Conservation (phyloP, 495 filamentous ascomycete species). For the Bacidia gigantensis region DNA sequence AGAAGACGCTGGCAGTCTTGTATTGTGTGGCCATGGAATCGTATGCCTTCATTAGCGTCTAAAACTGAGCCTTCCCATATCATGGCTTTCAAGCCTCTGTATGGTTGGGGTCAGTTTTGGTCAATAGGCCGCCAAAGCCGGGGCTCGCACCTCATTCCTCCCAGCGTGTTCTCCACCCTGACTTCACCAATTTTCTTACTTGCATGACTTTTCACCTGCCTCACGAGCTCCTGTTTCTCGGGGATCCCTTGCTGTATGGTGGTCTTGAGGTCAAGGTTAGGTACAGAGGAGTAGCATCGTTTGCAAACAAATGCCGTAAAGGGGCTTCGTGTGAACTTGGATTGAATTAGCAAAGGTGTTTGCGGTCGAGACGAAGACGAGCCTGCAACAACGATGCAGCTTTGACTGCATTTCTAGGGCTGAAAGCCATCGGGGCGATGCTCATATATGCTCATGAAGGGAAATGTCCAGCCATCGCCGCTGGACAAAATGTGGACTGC, state of each 20-base stretch:
- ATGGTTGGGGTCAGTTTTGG: neutral
- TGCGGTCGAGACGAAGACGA: neutral
- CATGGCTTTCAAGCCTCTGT: conserved; percentile 83
- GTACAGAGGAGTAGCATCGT: conserved; percentile 50
- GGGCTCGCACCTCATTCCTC: conserved; percentile 65
- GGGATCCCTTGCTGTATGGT: conserved; percentile 74
- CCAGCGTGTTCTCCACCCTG: conserved; percentile 84
- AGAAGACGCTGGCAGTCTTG: conserved; percentile 92
- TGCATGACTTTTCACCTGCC: conserved; percentile 78
- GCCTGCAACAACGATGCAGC: neutral
- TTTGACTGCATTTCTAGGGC: neutral
- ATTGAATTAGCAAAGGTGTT: neutral
- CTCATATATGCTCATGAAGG: too few species aligned
- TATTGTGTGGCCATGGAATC: conserved; percentile 95
- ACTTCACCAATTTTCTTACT: conserved; percentile 78
- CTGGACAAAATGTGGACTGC: too few species aligned
- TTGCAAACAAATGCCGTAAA: neutral
- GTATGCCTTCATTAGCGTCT: conserved; percentile 91
- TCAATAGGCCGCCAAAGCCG: neutral
- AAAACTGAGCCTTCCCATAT: conserved; percentile 97
- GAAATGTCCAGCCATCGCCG: too few species aligned
- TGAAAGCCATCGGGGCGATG: neutral
- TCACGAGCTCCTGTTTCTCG: conserved; percentile 79
- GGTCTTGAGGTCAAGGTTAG: conserved; percentile 78
- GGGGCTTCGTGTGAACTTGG: neutral